Percentiles rank a stretch among this genome's conserved stretches.
phyloP scores from a whole-genome alignment of 2,329 filamentous ascomycete genomes.

The Lecanosticta acicola region DNA sequence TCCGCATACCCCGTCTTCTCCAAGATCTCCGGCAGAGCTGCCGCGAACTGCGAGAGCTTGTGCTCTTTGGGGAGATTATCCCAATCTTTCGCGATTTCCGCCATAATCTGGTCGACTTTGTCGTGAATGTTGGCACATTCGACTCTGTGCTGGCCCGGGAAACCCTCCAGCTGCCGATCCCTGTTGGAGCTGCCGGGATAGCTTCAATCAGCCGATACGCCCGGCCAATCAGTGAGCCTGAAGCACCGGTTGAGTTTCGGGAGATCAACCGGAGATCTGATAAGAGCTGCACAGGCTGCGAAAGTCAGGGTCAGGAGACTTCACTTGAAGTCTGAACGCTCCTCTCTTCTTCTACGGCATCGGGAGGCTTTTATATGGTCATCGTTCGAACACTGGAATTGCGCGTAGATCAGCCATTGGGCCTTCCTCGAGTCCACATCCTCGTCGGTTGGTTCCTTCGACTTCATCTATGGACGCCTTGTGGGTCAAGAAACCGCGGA shows the following conservation, averaged over 20 bases:
- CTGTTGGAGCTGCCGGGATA: no score
- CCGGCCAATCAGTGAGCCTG: neutral
- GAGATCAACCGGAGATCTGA: neutral
- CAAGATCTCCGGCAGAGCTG: conserved; percentile 54
- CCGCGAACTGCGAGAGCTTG: conserved; percentile 44
- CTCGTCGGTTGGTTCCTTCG: no score
- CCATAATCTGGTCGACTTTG: conserved; percentile 2
- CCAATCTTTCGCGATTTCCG: conserved; percentile 19
- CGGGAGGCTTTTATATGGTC: no score
- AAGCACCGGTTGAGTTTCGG: neutral
- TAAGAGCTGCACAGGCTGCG: neutral
- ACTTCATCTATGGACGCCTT: no score
- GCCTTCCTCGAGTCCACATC: no score
- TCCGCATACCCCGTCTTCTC: conserved; percentile 59
- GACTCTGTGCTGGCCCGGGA: neutral
- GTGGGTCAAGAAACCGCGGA: no score
- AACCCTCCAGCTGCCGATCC: no score
- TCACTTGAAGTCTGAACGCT: neutral
- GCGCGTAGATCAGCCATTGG: no score
- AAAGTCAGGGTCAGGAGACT: neutral
- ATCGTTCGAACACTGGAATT: no score
- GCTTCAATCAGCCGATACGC: no score
- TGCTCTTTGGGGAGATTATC: conserved; percentile 21
- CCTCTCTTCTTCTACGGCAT: neutral
- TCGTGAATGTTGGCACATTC: no score